Evolutionary conservation across 208 protist genomes (phyloP), one percentile per base, ranked within the genome.

Genomic region (Acanthamoeba triangularis): DNA sequence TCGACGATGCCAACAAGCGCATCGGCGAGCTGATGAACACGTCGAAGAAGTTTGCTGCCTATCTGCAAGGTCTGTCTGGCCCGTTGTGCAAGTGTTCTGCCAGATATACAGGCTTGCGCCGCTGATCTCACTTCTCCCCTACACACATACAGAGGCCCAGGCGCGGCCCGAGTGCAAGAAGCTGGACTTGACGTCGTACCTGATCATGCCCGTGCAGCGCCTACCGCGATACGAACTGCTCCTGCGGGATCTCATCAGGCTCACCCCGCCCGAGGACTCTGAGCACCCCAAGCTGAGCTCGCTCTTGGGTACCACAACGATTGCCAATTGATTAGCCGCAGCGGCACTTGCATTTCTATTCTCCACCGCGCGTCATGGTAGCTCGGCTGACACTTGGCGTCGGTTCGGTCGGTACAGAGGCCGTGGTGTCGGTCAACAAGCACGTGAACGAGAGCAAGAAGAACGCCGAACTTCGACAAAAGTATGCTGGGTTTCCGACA

Each of bases 371-470:
- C n/a, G n/a, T n/a, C n/a, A n/a, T n/a, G n/a, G n/a, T n/a, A n/a
- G n/a, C 37, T 41, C 37, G 37, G 37, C 37, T 41, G 37, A 4
- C 37, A 41, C 37, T 41, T 3, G 3, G 1, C 37, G 37, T 41
- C 37, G 37, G 37, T 41, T 41, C 37, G 37, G 37, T 41, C 3
- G 37, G 37, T 41, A 41, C 41, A 49, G 72, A 80, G 72, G 41
- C 72, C 2, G 72, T 80, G 13, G 72, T 30, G 16, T 11, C 1
- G 13, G 72, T 80, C 23, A 80, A 80, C 72, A 18, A 41, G 41
- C n/a, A 80, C 8, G 72, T 80, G 37, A 80, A 80, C 72, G 72
- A 80, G 72, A 80, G 72, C 72, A 80, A 80, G 72, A 65, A 65
- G 59, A 65, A 65, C 7, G 59, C 59, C 59, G 59, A 65, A 18